Evolutionary conservation across 306 rosid species (phyloP).

Genomic region (Prosopis cineraria): DNA sequence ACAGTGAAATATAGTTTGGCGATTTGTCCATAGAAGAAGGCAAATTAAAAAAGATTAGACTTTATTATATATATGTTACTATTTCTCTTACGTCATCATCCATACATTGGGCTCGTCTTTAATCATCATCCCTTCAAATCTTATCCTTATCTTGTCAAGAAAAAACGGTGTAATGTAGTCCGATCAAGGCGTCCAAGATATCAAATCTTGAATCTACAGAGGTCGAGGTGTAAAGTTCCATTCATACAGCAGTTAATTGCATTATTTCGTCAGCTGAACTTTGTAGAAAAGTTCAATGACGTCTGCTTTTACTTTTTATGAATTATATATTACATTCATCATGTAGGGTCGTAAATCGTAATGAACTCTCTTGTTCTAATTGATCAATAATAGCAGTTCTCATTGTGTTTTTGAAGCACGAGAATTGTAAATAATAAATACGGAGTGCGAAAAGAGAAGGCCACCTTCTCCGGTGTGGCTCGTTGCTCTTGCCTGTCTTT

Average conservation of each 20-base stretch:
- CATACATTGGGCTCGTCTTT: slow-evolving; percentile 23
- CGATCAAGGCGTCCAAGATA: slow-evolving; percentile 1
- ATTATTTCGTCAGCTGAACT: background rate
- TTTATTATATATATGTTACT: background rate
- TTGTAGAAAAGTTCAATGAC: slow-evolving; percentile 14
- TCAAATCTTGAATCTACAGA: background rate
- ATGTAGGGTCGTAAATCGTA: background rate
- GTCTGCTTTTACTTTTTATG: background rate
- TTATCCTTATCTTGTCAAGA: slow-evolving; percentile 27
- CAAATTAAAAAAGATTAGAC: background rate
- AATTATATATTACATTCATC: background rate
- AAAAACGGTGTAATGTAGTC: background rate
- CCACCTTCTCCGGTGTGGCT: background rate
- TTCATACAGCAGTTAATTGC: background rate
- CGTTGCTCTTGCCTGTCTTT: slow-evolving; percentile 21
- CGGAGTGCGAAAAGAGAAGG: slow-evolving; percentile 30
- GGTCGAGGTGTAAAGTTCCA: background rate
- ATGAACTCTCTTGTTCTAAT: background rate
- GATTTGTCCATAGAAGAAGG: background rate
- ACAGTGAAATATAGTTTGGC: background rate
- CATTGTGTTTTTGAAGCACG: background rate
- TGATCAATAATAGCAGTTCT: background rate
- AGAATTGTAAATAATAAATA: slow-evolving; percentile 5
- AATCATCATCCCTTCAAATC: slow-evolving; percentile 7
- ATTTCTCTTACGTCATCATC: slow-evolving; percentile 21